Percentiles rank a stretch among this genome's conserved stretches.
Evolutionary conservation across 2,329 filamentous ascomycete species (phyloP).

Genomic region (Talaromyces piceae): DNA sequence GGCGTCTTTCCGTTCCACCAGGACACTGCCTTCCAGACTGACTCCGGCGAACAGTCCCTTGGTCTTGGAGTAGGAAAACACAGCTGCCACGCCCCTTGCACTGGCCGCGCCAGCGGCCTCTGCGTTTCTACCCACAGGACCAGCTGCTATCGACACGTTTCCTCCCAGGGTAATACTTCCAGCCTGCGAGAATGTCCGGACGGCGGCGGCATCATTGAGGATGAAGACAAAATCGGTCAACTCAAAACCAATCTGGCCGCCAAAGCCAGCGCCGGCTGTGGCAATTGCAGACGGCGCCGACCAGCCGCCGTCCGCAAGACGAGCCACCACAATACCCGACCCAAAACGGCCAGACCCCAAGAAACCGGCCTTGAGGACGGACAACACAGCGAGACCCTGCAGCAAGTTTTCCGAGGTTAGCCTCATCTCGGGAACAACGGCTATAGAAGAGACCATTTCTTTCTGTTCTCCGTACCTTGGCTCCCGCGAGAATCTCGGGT

Average conservation of each 20-base stretch:
- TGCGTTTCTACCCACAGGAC: conserved; percentile 87
- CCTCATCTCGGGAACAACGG: too few relatives aligned
- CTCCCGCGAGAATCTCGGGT: conserved; percentile 77
- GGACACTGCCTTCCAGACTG: conserved; percentile 82
- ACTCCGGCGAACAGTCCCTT: conserved; percentile 96
- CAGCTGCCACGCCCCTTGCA: conserved; percentile 76
- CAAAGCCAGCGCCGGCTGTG: conserved; percentile 43
- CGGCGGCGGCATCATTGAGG: conserved; percentile 81
- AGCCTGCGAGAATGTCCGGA: conserved; percentile 87
- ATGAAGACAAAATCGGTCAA: conserved; percentile 82
- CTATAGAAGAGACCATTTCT: too few relatives aligned
- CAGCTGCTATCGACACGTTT: conserved; percentile 92
- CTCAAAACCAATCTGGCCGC: conserved; percentile 46
- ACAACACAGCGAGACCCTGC: conserved; percentile 44
- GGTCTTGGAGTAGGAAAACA: conserved; percentile 97
- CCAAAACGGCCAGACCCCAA: conserved; percentile 44
- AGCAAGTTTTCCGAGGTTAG: neutral
- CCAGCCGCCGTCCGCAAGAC: conserved; percentile 42
- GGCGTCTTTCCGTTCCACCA: conserved; percentile 91
- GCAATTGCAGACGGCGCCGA: conserved; percentile 44
- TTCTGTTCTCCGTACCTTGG: too few relatives aligned
- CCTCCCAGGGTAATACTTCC: conserved; percentile 89
- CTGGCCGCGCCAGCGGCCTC: conserved; percentile 93
- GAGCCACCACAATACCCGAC: conserved; percentile 43
- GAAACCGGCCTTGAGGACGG: conserved; percentile 45